Conservation (phyloP, 352 stramenopile genomes). For the Pythium guiyangense region DNA sequence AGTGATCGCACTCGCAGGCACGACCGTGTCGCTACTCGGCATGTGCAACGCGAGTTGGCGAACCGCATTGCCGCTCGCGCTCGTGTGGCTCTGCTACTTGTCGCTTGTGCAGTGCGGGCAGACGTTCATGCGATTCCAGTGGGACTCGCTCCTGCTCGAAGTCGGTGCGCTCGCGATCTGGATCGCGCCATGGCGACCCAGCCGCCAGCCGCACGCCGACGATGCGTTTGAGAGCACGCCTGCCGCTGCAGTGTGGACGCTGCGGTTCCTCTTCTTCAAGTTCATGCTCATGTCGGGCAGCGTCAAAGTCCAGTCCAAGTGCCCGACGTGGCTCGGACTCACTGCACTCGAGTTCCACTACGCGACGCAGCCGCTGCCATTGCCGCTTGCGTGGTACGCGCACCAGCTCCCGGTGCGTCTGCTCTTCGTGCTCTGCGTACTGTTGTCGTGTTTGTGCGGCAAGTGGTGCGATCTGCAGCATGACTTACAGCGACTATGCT, state of each 20-base stretch:
- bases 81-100: slow-evolving; percentile 69
- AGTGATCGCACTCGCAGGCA: slow-evolving; percentile 31
- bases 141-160: slow-evolving; percentile 91
- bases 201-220: neutral
- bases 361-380: slow-evolving; percentile 79
- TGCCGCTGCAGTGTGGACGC: slow-evolving; percentile 36
- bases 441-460: neutral
- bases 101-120: slow-evolving; percentile 74
- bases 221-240: slow-evolving; percentile 25
- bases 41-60: slow-evolving; percentile 25
- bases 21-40: slow-evolving; percentile 25
- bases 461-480: neutral
- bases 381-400: slow-evolving; percentile 81
- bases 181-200: slow-evolving; percentile 35
- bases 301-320: slow-evolving; percentile 90
- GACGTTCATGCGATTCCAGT: slow-evolving; percentile 91
- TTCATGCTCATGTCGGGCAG: slow-evolving; percentile 92
- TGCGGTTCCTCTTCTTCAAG: slow-evolving; percentile 92
- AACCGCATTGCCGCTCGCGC: slow-evolving; percentile 22
- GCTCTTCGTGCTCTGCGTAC: neutral
- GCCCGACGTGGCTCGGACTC: slow-evolving; percentile 87
- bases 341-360: slow-evolving; percentile 92
- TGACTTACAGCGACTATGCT: neutral
- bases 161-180: slow-evolving; percentile 65
- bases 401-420: slow-evolving; percentile 68